These are phyloP conservation scores for Plantago lanceolata DNA, from an alignment of 305 asterid genomes.

Conservation along the genomic window DNA sequence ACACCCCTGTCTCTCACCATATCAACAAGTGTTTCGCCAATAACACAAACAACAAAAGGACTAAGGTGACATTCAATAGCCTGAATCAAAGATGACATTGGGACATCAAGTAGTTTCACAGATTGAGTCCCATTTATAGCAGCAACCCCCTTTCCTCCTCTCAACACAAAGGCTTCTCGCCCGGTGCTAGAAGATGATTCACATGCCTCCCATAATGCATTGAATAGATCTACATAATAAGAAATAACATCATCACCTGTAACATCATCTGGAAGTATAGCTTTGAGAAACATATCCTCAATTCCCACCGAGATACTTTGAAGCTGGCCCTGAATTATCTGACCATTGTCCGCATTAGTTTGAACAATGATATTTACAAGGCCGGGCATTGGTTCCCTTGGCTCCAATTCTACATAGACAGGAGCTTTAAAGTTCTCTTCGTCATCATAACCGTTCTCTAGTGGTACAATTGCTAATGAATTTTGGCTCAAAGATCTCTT, in stretches of 20 bases:
- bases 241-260: slow-evolving; percentile 36
- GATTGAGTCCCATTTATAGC: slow-evolving; percentile 81
- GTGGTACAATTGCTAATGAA: slow-evolving; percentile 65
- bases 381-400: slow-evolving; percentile 85
- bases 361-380: slow-evolving; percentile 63
- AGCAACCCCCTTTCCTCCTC: slow-evolving; percentile 82
- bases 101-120: slow-evolving; percentile 72
- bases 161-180: slow-evolving; percentile 64
- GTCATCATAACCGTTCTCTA: slow-evolving; percentile 48
- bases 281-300: slow-evolving; percentile 90
- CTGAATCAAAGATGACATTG: slow-evolving; percentile 44
- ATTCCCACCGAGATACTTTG: slow-evolving; percentile 71
- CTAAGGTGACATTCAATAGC: slow-evolving; percentile 63
- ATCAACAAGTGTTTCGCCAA: slow-evolving; percentile 63
- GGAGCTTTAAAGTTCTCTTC: slow-evolving; percentile 49
- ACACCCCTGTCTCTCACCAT: slow-evolving; percentile 56
- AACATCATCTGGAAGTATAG: slow-evolving; percentile 61
- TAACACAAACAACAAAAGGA: slow-evolving; percentile 70
- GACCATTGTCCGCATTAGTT: slow-evolving; percentile 72
- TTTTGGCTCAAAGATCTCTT: slow-evolving; percentile 38
- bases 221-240: slow-evolving; percentile 54
- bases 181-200: slow-evolving; percentile 73
- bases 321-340: slow-evolving; percentile 69
- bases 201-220: slow-evolving; percentile 93
- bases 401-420: slow-evolving; percentile 76